phyloP scores from a whole-genome alignment of 495 filamentous ascomycete genomes.

The Lepidopterella palustris region DNA sequence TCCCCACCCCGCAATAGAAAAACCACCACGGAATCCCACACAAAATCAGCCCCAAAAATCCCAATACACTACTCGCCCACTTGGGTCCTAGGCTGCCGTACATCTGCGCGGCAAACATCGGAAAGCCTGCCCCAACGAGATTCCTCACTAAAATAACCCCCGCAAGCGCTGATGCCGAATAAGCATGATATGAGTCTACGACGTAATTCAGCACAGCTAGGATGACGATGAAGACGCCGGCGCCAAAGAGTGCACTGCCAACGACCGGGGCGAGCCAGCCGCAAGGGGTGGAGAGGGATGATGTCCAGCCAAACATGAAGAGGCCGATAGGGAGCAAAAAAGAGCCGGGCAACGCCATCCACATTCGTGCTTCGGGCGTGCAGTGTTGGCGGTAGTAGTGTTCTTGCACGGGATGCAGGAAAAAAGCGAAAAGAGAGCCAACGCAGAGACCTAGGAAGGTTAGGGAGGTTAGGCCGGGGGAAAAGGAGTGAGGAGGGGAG shows the following conservation, averaged over 20 bases:
- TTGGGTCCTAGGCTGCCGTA: slow-evolving; percentile 50
- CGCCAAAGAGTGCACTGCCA: slow-evolving; percentile 27
- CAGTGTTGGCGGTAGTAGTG: background rate
- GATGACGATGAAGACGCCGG: slow-evolving; percentile 26
- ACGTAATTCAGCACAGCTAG: slow-evolving; percentile 56
- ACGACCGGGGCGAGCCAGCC: slow-evolving; percentile 27
- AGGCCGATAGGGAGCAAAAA: slow-evolving; percentile 26
- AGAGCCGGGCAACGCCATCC: slow-evolving; percentile 27
- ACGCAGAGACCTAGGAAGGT: slow-evolving; percentile 4
- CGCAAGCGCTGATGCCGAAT: slow-evolving; percentile 47
- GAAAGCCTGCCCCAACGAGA: slow-evolving; percentile 38
- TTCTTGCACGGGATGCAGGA: slow-evolving; percentile 1
- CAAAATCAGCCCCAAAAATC: background rate
- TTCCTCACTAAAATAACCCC: slow-evolving; percentile 43
- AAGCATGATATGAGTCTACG: slow-evolving; percentile 51
- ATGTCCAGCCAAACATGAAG: slow-evolving; percentile 36
- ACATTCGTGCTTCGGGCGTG: slow-evolving; percentile 29
- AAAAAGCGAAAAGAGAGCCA: background rate
- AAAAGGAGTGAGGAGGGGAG: background rate
- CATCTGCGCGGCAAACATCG: slow-evolving; percentile 30
- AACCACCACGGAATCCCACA: background rate
- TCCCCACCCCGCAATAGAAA: background rate
- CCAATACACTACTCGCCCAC: slow-evolving; percentile 44
- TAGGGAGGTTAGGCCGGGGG: background rate
- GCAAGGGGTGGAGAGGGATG: slow-evolving; percentile 11